Conservation (phyloP, 805 yeast species). For the Myxozyma nipponensis region DNA sequence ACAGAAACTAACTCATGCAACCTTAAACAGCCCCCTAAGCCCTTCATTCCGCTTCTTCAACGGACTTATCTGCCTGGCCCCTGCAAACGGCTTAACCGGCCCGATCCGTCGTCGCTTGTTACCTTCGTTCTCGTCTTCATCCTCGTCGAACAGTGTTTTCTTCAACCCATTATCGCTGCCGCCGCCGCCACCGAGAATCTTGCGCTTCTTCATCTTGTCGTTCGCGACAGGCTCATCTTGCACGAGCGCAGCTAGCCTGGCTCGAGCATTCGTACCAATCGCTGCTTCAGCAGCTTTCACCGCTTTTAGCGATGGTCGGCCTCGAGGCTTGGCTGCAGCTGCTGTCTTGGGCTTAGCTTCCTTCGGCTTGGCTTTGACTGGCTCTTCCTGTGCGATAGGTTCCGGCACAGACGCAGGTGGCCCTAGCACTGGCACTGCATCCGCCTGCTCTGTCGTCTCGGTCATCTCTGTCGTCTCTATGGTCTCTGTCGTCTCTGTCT, state of each 20-base stretch:
- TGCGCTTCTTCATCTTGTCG: slow-evolving; percentile 21
- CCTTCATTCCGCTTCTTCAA: slow-evolving; percentile 22
- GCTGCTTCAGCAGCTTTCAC: neutral
- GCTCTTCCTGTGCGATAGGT: neutral
- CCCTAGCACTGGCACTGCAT: neutral
- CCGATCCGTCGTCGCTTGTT: slow-evolving; percentile 10
- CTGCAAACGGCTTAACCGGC: slow-evolving; percentile 11
- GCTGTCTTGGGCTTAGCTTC: neutral
- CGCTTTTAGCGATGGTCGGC: neutral
- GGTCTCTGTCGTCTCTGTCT: neutral
- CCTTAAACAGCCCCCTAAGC: slow-evolving; percentile 20
- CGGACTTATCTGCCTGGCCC: slow-evolving; percentile 20
- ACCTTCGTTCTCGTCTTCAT: neutral
- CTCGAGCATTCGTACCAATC: slow-evolving; percentile 3
- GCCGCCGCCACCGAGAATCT: slow-evolving; percentile 9
- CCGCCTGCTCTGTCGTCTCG: neutral
- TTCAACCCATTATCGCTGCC: neutral
- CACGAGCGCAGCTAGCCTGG: slow-evolving; percentile 17
- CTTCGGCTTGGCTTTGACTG: neutral
- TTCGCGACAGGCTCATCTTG: slow-evolving; percentile 8
- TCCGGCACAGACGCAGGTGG: neutral
- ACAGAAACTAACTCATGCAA: neutral
- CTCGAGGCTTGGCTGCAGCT: neutral
- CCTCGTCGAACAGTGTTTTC: slow-evolving; percentile 16
- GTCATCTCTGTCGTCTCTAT: neutral